Evolutionary conservation across 805 yeast genomes (phyloP).

Genomic region (Wickerhamiella allomyrinae): DNA sequence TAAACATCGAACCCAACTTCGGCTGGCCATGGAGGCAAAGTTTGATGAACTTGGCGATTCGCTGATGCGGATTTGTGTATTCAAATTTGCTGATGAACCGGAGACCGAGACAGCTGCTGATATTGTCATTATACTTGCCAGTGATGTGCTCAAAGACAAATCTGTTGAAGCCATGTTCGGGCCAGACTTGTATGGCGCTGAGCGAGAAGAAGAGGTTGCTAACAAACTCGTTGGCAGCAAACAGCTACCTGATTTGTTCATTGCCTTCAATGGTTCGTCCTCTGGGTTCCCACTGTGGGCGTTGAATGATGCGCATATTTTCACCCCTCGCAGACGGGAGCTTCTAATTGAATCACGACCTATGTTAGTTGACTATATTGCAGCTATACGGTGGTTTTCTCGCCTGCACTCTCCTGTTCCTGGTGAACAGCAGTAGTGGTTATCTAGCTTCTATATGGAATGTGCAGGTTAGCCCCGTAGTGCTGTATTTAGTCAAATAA

Average conservation of each 20-base stretch:
- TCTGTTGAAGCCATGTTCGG: background rate
- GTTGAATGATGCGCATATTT: background rate
- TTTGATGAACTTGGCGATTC: background rate
- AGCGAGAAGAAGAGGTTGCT: background rate
- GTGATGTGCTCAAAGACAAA: background rate
- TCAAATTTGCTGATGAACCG: background rate
- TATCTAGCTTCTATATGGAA: too few relatives aligned
- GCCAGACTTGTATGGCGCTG: too few relatives aligned
- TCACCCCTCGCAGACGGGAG: slow-evolving; percentile 6
- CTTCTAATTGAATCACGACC: background rate
- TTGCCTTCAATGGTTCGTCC: slow-evolving; percentile 3
- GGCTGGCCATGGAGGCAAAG: background rate
- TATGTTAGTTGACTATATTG: slow-evolving; percentile 5
- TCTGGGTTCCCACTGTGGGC: slow-evolving; percentile 7
- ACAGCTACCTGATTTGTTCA: slow-evolving; percentile 5
- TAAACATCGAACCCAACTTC: background rate
- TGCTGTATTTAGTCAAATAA: too few relatives aligned
- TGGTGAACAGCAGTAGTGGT: too few relatives aligned
- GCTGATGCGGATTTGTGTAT: background rate
- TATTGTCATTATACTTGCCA: background rate
- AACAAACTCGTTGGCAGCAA: background rate
- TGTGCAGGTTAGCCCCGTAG: too few relatives aligned
- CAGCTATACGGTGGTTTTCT: slow-evolving; percentile 3
- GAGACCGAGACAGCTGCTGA: background rate
- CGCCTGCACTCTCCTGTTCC: too few relatives aligned